A percentile compares a stretch with the other conserved stretches of the same genome.
These are phyloP conservation scores for Candida methanosorbosa DNA, from an alignment of 805 yeast species.

Conservation along the genomic window DNA sequence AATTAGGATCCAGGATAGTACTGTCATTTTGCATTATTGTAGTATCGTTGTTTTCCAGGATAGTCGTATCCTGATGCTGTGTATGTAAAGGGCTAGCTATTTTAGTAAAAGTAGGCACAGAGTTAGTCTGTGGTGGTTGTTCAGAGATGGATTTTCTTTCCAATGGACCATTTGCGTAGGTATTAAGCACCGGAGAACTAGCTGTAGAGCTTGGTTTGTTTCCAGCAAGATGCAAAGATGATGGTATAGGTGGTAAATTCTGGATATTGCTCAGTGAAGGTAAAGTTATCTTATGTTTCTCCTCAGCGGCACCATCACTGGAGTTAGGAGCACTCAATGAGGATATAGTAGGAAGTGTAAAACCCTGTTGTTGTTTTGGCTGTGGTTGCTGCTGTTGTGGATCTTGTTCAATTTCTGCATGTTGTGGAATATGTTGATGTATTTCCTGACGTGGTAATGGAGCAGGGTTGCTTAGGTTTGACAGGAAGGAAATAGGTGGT, in stretches of 20 bases:
- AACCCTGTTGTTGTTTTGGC: not conserved
- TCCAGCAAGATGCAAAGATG: not conserved
- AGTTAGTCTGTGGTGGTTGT: not conserved
- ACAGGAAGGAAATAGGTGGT: slow-evolving; percentile 19
- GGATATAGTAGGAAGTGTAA: slow-evolving; percentile 3
- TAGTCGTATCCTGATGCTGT: not conserved
- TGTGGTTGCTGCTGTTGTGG: slow-evolving; percentile 1
- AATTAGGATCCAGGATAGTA: slow-evolving; percentile 16
- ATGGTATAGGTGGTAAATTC: not conserved
- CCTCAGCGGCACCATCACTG: too few species aligned
- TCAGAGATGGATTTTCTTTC: not conserved
- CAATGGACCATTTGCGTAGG: too few species aligned
- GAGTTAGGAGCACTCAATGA: too few species aligned
- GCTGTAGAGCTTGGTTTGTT: not conserved
- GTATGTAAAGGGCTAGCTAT: too few species aligned
- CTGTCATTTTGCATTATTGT: slow-evolving; percentile 19
- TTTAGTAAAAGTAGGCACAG: too few species aligned
- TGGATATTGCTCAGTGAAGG: not conserved
- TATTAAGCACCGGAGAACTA: too few species aligned
- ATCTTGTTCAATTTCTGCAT: not conserved
- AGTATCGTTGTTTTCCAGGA: slow-evolving; percentile 10
- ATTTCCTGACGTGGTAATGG: too few species aligned
- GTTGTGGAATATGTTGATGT: too few species aligned
- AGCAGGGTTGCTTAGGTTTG: too few species aligned
- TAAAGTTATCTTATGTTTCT: not conserved